Percentiles rank a stretch among this genome's conserved stretches.
phyloP scores from a whole-genome alignment of 2,329 filamentous ascomycete species.

The Nothomitra cinnamomea region DNA sequence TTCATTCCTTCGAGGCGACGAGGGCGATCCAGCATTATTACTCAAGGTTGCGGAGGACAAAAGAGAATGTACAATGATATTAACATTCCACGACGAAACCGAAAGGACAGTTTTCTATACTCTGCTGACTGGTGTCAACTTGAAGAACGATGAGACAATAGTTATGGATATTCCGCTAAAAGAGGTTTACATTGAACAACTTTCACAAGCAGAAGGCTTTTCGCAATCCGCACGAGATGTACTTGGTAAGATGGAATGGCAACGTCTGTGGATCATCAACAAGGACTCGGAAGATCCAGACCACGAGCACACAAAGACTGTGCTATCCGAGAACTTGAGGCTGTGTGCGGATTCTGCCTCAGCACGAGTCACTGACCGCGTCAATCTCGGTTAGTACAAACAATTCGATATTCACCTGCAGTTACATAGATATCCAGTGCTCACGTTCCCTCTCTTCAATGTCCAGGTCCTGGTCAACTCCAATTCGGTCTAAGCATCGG shows the following conservation, averaged over 20 bases:
- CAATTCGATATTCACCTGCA: no score
- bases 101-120: slow-evolving; percentile 57
- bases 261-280: slow-evolving; percentile 55
- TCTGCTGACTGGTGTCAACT: slow-evolving; percentile 53
- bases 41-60: slow-evolving; percentile 52
- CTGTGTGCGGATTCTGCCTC: slow-evolving; percentile 59
- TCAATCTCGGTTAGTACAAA: slow-evolving; percentile 46
- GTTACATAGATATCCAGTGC: background rate
- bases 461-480: slow-evolving; percentile 47
- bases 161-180: slow-evolving; percentile 51
- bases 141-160: slow-evolving; percentile 51
- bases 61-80: slow-evolving; percentile 51
- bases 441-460: slow-evolving; percentile 9
- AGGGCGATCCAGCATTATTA: slow-evolving; percentile 50
- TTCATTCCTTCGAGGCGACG: slow-evolving; percentile 56
- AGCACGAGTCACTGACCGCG: slow-evolving; percentile 64
- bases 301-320: slow-evolving; percentile 43
- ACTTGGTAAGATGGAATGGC: slow-evolving; percentile 38
- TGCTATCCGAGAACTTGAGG: slow-evolving; percentile 60
- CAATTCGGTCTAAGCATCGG: slow-evolving; percentile 47
- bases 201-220: slow-evolving; percentile 29
- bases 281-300: slow-evolving; percentile 39
- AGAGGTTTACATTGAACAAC: slow-evolving; percentile 44
- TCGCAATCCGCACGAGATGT: slow-evolving; percentile 13
- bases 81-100: slow-evolving; percentile 59